These are phyloP conservation scores for Penicillium diatomitis DNA, from an alignment of 495 filamentous ascomycete genomes.

Conservation along the genomic window DNA sequence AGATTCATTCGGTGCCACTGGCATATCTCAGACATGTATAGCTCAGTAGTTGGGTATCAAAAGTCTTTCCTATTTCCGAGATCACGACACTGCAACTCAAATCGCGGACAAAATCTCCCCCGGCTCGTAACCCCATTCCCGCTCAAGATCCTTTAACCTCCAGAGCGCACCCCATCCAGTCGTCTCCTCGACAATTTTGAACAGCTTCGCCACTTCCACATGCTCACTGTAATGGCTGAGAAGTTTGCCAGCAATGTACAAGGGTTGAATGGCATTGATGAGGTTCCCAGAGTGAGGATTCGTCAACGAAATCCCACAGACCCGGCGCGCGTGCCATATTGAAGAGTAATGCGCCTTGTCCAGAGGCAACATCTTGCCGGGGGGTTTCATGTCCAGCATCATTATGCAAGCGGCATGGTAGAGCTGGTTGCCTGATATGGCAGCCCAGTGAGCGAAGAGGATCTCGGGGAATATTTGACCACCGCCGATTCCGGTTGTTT, in stretches of 20 bases:
- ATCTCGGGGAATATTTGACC: slow-evolving; percentile 28
- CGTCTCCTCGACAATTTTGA: slow-evolving; percentile 27
- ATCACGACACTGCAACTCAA: slow-evolving; percentile 1
- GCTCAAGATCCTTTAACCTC: slow-evolving; percentile 31
- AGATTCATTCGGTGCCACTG: too few relatives aligned
- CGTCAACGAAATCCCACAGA: slow-evolving; percentile 35
- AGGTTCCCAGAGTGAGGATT: slow-evolving; percentile 35
- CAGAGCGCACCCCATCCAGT: slow-evolving; percentile 34
- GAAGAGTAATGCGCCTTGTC: slow-evolving; percentile 16
- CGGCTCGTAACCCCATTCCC: slow-evolving; percentile 30
- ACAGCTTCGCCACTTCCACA: slow-evolving; percentile 22
- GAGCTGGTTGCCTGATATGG: slow-evolving; percentile 36
- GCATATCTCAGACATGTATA: too few relatives aligned
- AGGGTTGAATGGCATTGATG: slow-evolving; percentile 38
- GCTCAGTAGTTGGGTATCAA: background rate
- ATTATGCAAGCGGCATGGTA: slow-evolving; percentile 34
- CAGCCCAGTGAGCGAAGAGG: slow-evolving; percentile 30
- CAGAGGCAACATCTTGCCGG: slow-evolving; percentile 8
- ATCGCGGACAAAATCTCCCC: slow-evolving; percentile 18
- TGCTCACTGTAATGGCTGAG: slow-evolving; percentile 34
- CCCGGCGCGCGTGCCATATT: slow-evolving; percentile 36
- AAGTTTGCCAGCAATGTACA: slow-evolving; percentile 35
- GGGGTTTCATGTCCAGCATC: slow-evolving; percentile 27
- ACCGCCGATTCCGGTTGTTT: slow-evolving; percentile 15
- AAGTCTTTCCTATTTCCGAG: too few relatives aligned